Percentiles rank a stretch among this genome's conserved stretches.
Conservation (phyloP, 2,329 filamentous ascomycete genomes). For the Calonectria multiphialidica region DNA sequence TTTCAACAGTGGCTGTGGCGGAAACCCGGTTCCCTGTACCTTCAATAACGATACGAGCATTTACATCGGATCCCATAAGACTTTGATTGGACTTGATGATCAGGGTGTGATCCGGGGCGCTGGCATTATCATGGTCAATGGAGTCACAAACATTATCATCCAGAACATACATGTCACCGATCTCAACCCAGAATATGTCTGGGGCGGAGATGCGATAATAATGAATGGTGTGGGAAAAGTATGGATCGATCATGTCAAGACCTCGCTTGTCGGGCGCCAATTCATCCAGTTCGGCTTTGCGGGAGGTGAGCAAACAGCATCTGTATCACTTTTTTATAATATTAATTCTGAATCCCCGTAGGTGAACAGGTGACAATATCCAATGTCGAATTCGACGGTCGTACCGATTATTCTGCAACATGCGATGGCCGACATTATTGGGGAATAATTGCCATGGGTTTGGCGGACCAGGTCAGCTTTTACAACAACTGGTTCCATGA, state of each 20-base stretch:
- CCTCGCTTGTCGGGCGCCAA: constrained; percentile 67
- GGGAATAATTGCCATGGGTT: constrained; percentile 64
- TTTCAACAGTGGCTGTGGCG: constrained; percentile 65
- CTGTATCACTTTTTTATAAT: too few relatives aligned
- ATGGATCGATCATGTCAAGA: constrained; percentile 65
- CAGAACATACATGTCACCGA: constrained; percentile 67
- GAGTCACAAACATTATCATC: constrained; percentile 66
- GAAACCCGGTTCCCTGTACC: constrained; percentile 62
- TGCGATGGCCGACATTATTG: constrained; percentile 71
- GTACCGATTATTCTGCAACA: constrained; percentile 62
- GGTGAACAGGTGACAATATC: constrained; percentile 69
- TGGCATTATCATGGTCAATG: constrained; percentile 60
- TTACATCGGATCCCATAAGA: constrained; percentile 66
- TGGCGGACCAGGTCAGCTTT: constrained; percentile 63
- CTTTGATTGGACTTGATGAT: constrained; percentile 63
- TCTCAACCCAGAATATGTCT: constrained; percentile 67
- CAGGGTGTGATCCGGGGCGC: constrained; percentile 67
- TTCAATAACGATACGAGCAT: constrained; percentile 63
- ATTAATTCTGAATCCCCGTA: constrained; percentile 53
- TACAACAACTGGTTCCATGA: constrained; percentile 70
- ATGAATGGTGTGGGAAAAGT: constrained; percentile 56
- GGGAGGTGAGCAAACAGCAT: too few relatives aligned
- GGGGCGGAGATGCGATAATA: constrained; percentile 69
- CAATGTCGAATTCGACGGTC: constrained; percentile 68
- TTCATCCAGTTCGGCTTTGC: constrained; percentile 64